A percentile compares a stretch with the other conserved stretches of the same genome.
Evolutionary conservation across 2,329 filamentous ascomycete genomes (phyloP).

Genomic region (Westerdykella ornata): DNA sequence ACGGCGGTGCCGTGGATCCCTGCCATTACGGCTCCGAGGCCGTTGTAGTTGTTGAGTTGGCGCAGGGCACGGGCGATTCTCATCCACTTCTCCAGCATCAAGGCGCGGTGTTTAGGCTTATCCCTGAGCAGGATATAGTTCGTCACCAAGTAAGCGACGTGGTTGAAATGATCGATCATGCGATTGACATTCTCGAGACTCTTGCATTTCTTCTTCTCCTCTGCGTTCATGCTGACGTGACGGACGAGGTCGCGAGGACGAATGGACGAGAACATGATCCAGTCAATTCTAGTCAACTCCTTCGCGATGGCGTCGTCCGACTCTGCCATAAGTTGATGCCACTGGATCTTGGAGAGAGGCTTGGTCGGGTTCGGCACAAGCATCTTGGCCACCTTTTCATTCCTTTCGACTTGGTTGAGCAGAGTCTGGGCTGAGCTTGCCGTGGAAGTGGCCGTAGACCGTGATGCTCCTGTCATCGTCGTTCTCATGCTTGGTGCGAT

Average conservation of each 20-base stretch:
- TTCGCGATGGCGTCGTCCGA: conserved; percentile 78
- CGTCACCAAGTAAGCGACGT: conserved; percentile 50
- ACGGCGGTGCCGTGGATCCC: conserved; percentile 86
- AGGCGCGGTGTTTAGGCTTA: conserved; percentile 89
- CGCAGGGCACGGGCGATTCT: conserved; percentile 75
- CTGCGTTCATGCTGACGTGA: conserved; percentile 69
- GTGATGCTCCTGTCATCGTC: conserved; percentile 17
- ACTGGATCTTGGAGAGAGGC: conserved; percentile 75
- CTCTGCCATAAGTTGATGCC: conserved; percentile 83
- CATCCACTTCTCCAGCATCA: conserved; percentile 95
- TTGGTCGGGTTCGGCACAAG: conserved; percentile 64
- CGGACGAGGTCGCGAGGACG: conserved; percentile 87
- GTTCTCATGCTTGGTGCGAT: conserved; percentile 25
- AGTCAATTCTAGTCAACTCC: conserved; percentile 92
- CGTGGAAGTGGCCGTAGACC: conserved; percentile 14
- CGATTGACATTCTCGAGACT: conserved; percentile 81
- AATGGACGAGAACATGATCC: conserved; percentile 96
- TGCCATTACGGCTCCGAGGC: conserved; percentile 85
- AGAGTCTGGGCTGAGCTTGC: conserved; percentile 39
- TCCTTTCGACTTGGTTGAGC: conserved; percentile 66
- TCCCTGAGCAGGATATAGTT: conserved; percentile 68
- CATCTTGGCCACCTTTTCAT: conserved; percentile 67
- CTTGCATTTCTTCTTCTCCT: conserved; percentile 67
- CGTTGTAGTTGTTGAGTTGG: conserved; percentile 94
- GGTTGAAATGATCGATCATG: conserved; percentile 78